These are phyloP conservation scores for Nakaseomyces uthaithaninus DNA, from an alignment of 1,139 yeast species.

Conservation along the genomic window DNA sequence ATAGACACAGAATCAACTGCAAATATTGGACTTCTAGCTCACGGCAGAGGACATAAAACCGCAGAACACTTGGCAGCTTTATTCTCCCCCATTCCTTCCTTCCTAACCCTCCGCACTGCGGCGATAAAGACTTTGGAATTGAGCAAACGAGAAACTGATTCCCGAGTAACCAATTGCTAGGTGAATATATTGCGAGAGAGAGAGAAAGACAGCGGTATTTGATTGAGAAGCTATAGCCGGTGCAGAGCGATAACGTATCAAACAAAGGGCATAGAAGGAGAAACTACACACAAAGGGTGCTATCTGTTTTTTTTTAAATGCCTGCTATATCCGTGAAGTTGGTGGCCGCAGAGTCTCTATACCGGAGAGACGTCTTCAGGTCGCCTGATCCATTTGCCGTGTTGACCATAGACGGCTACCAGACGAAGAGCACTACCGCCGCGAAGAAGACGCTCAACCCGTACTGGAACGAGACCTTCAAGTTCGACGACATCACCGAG, in stretches of 20 bases:
- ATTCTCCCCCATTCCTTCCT: too few species aligned
- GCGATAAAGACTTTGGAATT: too few species aligned
- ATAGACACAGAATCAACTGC: too few species aligned
- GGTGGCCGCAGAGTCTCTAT: constrained; percentile 92
- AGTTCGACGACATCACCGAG: constrained; percentile 60
- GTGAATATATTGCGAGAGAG: neutral
- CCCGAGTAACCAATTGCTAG: too few species aligned
- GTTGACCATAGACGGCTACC: constrained; percentile 91
- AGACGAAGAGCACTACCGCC: constrained; percentile 89
- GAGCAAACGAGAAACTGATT: too few species aligned
- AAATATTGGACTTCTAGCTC: too few species aligned
- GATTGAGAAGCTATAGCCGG: neutral
- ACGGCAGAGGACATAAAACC: too few species aligned
- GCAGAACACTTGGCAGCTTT: too few species aligned
- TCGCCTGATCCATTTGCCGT: constrained; percentile 98
- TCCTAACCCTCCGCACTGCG: too few species aligned
- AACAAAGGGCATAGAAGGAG: neutral
- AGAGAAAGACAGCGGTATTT: neutral
- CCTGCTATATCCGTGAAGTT: constrained; percentile 55
- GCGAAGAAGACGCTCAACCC: constrained; percentile 93
- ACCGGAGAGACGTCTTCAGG: constrained; percentile 89
- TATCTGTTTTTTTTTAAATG: too few species aligned
- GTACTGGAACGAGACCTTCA: constrained; percentile 92
- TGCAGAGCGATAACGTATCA: neutral
- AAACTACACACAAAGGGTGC: too few species aligned